Conservation (phyloP, 208 protist species). For the Herpetomonas samuelpessoai region DNA sequence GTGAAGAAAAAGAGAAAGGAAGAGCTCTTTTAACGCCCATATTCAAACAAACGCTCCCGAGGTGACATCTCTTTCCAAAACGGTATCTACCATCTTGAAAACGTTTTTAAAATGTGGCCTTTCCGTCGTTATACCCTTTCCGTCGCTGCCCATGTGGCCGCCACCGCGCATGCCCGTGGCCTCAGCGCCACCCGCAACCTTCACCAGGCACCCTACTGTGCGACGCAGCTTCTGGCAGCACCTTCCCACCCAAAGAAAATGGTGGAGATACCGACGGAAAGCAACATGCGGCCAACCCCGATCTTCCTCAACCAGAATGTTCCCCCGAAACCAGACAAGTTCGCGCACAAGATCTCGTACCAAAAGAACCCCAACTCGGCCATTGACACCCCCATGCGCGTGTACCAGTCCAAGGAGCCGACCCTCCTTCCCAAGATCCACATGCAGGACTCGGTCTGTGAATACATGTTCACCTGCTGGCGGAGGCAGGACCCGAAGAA, state of each 20-base stretch:
- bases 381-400: constrained; percentile 11
- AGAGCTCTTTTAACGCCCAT: too few species aligned
- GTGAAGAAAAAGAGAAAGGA: too few species aligned
- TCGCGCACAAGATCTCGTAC: constrained; percentile 6
- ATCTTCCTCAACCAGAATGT: neutral
- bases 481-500: constrained; percentile 15
- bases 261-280: neutral
- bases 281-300: neutral
- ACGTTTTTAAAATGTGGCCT: too few species aligned
- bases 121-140: too few species aligned
- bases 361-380: neutral
- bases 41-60: too few species aligned
- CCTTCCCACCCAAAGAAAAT: neutral
- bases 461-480: constrained; percentile 28
- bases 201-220: too few species aligned
- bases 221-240: too few species aligned
- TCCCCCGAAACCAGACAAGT: neutral
- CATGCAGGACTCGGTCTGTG: constrained; percentile 21
- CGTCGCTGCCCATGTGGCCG: too few species aligned
- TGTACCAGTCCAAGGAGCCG: constrained; percentile 30
- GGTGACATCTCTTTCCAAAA: too few species aligned
- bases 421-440: constrained; percentile 19
- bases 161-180: too few species aligned
- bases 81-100: too few species aligned
- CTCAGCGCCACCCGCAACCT: too few species aligned